Conservation (phyloP, 805 yeast species). For the Helenozyma baotianmanensis region DNA sequence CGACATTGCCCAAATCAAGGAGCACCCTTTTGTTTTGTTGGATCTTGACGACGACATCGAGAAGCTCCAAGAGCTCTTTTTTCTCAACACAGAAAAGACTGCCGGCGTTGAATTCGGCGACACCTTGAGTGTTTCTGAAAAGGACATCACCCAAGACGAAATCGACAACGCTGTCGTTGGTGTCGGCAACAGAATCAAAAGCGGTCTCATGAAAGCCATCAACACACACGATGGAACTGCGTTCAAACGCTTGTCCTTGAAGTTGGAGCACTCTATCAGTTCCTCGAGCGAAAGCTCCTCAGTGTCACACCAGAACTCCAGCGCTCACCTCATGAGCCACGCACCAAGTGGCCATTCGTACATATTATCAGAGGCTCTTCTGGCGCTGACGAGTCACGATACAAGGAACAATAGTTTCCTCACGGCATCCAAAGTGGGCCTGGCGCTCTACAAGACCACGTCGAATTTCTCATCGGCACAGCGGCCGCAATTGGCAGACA, state of each 20-base stretch:
- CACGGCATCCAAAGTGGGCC: too few relatives aligned
- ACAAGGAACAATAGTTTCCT: background rate
- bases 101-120: background rate
- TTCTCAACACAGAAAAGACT: constrained; percentile 19
- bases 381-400: constrained; percentile 3
- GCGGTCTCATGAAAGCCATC: constrained; percentile 29
- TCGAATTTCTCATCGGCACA: too few relatives aligned
- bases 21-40: constrained; percentile 60
- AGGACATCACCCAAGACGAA: constrained; percentile 62
- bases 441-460: too few relatives aligned
- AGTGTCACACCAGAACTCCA: constrained; percentile 17
- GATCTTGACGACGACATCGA: constrained; percentile 36
- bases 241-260: constrained; percentile 17
- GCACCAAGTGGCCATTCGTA: constrained; percentile 19
- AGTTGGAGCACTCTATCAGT: constrained; percentile 23
- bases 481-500: too few relatives aligned
- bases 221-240: constrained; percentile 23
- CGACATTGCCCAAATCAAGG: constrained; percentile 66
- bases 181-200: constrained; percentile 60
- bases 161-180: constrained; percentile 77
- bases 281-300: constrained; percentile 28
- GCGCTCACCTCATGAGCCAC: constrained; percentile 2
- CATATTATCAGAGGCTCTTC: constrained; percentile 29
- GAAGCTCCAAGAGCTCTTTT: constrained; percentile 31
- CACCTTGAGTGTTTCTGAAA: background rate